A percentile compares a stretch with the other conserved stretches of the same genome.
These are phyloP conservation scores for Fraxinus americana DNA, from an alignment of 257 asterid genomes.

Conservation along the genomic window DNA sequence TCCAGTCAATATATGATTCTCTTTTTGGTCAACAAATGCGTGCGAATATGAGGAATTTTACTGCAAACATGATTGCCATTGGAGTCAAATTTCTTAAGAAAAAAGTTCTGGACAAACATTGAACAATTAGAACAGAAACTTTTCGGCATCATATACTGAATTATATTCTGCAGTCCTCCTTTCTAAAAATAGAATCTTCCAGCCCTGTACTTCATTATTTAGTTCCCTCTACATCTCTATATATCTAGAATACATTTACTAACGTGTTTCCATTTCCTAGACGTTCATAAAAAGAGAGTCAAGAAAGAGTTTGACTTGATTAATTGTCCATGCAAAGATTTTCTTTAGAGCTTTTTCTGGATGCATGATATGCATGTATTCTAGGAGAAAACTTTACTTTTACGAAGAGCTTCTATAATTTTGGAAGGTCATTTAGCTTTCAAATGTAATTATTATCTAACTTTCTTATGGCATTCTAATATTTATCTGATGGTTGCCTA, in stretches of 20 bases:
- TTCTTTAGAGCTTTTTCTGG: background rate
- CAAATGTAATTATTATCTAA: background rate
- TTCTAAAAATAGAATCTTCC: background rate
- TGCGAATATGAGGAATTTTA: background rate
- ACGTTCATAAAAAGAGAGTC: background rate
- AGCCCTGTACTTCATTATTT: background rate
- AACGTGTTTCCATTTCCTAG: background rate
- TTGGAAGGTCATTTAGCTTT: conserved; percentile 17
- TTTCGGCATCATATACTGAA: background rate
- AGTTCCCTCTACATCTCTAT: background rate
- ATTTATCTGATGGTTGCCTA: conserved; percentile 20
- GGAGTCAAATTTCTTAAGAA: background rate
- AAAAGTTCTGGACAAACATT: background rate
- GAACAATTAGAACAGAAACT: background rate
- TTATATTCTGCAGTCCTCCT: background rate
- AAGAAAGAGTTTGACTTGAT: background rate
- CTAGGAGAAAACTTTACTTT: background rate
- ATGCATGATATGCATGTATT: background rate
- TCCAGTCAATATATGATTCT: conserved; percentile 3
- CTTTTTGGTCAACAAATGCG: background rate
- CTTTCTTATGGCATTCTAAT: background rate
- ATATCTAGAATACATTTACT: background rate
- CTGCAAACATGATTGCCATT: background rate
- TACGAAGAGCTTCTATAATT: conserved; percentile 4
- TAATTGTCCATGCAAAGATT: background rate